Evolutionary conservation across 2,329 filamentous ascomycete species (phyloP).

Genomic region (Aspergillus udagawae): DNA sequence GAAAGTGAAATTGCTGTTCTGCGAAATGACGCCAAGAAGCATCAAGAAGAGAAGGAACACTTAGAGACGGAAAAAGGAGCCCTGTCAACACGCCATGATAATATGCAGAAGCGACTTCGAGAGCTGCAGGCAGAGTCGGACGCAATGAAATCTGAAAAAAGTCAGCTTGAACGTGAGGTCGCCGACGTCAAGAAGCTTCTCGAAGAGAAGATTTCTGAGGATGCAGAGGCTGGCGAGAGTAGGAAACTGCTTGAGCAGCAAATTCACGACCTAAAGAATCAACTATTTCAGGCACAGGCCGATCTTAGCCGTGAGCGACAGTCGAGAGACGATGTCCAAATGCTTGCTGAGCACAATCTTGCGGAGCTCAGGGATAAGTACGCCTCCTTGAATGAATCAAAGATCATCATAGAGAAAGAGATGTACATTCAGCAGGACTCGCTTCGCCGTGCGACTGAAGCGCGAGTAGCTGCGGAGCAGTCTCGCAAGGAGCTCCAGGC

Average conservation of each 20-base stretch:
- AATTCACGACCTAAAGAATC: slow-evolving; percentile 78
- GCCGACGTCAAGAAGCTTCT: slow-evolving; percentile 82
- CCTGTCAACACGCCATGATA: slow-evolving; percentile 72
- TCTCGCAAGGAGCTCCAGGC: slow-evolving; percentile 85
- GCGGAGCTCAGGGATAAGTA: slow-evolving; percentile 78
- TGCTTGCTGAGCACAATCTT: slow-evolving; percentile 86
- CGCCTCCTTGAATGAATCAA: slow-evolving; percentile 82
- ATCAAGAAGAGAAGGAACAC: slow-evolving; percentile 71
- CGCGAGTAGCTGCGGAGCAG: slow-evolving; percentile 72
- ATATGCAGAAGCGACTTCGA: slow-evolving; percentile 68
- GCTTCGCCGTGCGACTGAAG: slow-evolving; percentile 78
- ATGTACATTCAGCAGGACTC: slow-evolving; percentile 94
- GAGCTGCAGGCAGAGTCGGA: slow-evolving; percentile 85
- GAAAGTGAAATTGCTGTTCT: slow-evolving; percentile 88
- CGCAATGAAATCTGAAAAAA: slow-evolving; percentile 77
- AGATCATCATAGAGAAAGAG: slow-evolving; percentile 97
- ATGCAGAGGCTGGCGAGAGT: slow-evolving; percentile 77
- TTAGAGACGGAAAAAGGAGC: slow-evolving; percentile 75
- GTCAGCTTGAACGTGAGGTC: slow-evolving; percentile 81
- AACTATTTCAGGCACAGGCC: slow-evolving; percentile 79
- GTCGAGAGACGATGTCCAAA: slow-evolving; percentile 87
- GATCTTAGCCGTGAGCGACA: slow-evolving; percentile 89
- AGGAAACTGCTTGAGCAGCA: slow-evolving; percentile 81
- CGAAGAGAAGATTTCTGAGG: slow-evolving; percentile 83
- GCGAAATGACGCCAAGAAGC: slow-evolving; percentile 77